A percentile compares a stretch with the other conserved stretches of the same genome.
Evolutionary conservation across 2,329 filamentous ascomycete genomes (phyloP).

Genomic region (Trichophyton mentagrophytes): DNA sequence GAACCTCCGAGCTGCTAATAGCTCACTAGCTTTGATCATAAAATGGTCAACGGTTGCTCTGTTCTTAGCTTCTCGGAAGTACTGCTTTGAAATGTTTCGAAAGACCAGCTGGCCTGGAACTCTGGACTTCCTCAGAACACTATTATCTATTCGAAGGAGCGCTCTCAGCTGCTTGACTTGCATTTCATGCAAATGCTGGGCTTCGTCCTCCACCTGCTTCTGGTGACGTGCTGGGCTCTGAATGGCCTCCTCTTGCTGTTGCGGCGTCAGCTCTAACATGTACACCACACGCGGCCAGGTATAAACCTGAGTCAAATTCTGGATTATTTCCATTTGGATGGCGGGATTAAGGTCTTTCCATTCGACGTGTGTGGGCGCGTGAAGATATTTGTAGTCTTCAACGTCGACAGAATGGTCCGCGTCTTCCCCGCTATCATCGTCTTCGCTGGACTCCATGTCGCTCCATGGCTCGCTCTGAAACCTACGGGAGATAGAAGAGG

Average conservation of each 20-base stretch:
- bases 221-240: conserved; percentile 15
- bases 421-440: conserved; percentile 5
- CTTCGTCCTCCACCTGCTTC: conserved; percentile 21
- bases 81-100: conserved; percentile 16
- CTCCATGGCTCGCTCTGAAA: background rate
- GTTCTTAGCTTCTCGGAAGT: conserved; percentile 9
- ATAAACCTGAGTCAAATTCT: conserved; percentile 20
- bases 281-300: conserved; percentile 15
- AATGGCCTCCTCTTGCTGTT: conserved; percentile 16
- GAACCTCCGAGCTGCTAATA: conserved; percentile 23
- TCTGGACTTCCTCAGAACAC: conserved; percentile 14
- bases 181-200: conserved; percentile 22
- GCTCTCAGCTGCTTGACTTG: conserved; percentile 22
- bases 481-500: background rate
- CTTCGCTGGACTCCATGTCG: conserved; percentile 9
- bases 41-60: conserved; percentile 16
- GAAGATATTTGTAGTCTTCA: conserved; percentile 8
- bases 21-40: conserved; percentile 20
- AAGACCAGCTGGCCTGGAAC: conserved; percentile 22
- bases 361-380: conserved; percentile 12
- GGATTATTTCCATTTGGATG: conserved; percentile 26
- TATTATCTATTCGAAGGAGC: conserved; percentile 25
- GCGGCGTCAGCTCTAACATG: conserved; percentile 18
- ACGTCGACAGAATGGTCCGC: background rate
- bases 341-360: conserved; percentile 24